Conservation (phyloP, 495 filamentous ascomycete genomes). For the Penicillium odoratum region DNA sequence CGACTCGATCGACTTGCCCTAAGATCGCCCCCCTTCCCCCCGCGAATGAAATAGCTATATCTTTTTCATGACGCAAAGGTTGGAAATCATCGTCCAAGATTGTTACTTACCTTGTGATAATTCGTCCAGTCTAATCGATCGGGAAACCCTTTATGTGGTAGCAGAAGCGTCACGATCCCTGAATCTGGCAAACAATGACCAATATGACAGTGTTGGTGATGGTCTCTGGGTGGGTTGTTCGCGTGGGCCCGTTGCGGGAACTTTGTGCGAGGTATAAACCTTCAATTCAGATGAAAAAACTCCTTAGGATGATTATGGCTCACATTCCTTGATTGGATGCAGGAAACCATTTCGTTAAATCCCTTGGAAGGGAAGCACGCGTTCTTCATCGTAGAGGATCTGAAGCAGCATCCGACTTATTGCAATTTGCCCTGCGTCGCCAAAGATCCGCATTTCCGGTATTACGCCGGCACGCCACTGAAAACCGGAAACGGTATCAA, state of each 20-base stretch:
- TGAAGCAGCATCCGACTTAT: conserved; percentile 30
- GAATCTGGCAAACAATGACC: conserved; percentile 33
- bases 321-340: not conserved
- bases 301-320: not conserved
- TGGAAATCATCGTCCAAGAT: not conserved
- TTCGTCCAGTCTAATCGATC: conserved; percentile 17
- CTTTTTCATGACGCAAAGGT: not conserved
- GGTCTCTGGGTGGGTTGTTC: conserved; percentile 48
- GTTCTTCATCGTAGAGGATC: conserved; percentile 20
- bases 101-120: not conserved
- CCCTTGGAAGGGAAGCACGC: conserved; percentile 9
- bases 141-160: conserved; percentile 47
- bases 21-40: not conserved
- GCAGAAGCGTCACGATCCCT: conserved; percentile 50
- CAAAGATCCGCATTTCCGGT: conserved; percentile 24
- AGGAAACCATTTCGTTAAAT: conserved; percentile 13
- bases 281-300: not conserved
- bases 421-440: conserved; percentile 31
- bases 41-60: not conserved
- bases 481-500: conserved; percentile 20
- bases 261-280: conserved; percentile 36
- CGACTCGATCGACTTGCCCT: not conserved
- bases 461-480: conserved; percentile 30
- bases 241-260: conserved; percentile 41
- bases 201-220: conserved; percentile 38